These are phyloP conservation scores for Saccharomyces eubayanus DNA, from an alignment of 805 yeast species.

Conservation along the genomic window DNA sequence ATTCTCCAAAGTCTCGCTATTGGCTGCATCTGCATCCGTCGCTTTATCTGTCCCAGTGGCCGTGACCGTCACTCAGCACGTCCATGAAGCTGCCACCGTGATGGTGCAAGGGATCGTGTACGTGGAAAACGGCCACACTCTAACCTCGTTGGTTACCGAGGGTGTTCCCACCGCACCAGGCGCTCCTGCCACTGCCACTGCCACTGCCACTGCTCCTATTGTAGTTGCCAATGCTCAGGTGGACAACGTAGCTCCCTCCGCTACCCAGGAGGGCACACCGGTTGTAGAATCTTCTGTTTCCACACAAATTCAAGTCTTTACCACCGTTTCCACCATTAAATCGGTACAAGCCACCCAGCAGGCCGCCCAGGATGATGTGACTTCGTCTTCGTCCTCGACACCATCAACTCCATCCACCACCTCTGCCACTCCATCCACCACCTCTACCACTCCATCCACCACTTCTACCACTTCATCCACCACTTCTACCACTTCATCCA, in stretches of 20 bases:
- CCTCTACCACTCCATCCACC: not conserved
- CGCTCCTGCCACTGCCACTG: slow-evolving; percentile 9
- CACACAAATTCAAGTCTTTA: slow-evolving; percentile 13
- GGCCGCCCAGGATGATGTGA: not conserved
- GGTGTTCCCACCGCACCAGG: slow-evolving; percentile 8
- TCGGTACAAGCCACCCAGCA: not conserved
- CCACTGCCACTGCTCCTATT: slow-evolving; percentile 11
- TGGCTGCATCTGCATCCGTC: slow-evolving; percentile 14
- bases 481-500: slow-evolving; percentile 5
- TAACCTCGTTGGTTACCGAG: slow-evolving; percentile 18
- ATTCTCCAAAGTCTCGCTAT: slow-evolving; percentile 14
- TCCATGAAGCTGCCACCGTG: slow-evolving; percentile 20
- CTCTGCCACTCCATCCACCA: slow-evolving; percentile 2
- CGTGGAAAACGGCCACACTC: slow-evolving; percentile 20
- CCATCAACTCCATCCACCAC: not conserved
- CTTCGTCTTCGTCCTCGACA: not conserved
- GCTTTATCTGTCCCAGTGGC: slow-evolving; percentile 22
- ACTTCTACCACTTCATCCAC: slow-evolving; percentile 2
- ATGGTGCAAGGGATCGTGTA: slow-evolving; percentile 23
- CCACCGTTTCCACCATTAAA: not conserved
- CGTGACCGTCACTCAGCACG: slow-evolving; percentile 27
- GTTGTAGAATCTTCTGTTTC: slow-evolving; percentile 3
- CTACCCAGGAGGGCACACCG: slow-evolving; percentile 8
- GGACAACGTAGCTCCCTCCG: slow-evolving; percentile 17
- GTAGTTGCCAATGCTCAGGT: slow-evolving; percentile 11